Evolutionary conservation across 1,284 basidiomycete genomes (phyloP).

Genomic region (Cerioporus squamosus): DNA sequence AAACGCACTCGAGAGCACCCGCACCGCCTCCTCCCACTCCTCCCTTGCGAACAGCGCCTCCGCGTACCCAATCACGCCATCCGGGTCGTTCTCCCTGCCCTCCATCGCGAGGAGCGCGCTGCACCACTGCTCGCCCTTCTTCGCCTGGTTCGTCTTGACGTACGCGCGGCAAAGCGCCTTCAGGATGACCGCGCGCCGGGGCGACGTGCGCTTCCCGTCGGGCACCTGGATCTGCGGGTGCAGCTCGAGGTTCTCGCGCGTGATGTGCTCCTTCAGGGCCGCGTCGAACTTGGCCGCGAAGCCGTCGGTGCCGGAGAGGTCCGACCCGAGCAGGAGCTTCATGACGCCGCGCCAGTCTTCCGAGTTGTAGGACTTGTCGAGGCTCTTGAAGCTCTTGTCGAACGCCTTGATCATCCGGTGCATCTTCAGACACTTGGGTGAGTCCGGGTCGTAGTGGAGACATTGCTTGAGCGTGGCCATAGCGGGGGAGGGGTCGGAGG

Average conservation of each 20-base stretch:
- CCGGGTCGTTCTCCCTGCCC: conserved; percentile 61
- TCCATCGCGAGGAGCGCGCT: conserved; percentile 62
- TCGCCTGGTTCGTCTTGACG: conserved; percentile 60
- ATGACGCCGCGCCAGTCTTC: conserved; percentile 74
- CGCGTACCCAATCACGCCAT: conserved; percentile 74
- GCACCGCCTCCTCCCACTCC: conserved; percentile 89
- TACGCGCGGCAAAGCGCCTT: conserved; percentile 79
- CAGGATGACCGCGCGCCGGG: conserved; percentile 59
- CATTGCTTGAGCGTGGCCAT: conserved; percentile 86
- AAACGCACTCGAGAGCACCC: conserved; percentile 81
- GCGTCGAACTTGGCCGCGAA: conserved; percentile 72
- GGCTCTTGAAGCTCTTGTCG: conserved; percentile 77
- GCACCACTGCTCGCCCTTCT: conserved; percentile 73
- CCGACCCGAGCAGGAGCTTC: conserved; percentile 59
- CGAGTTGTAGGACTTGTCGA: conserved; percentile 71
- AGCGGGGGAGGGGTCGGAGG: conserved; percentile 43
- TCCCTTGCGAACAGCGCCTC: conserved; percentile 79
- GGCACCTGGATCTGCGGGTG: conserved; percentile 46
- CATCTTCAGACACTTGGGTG: conserved; percentile 78
- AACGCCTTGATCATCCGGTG: conserved; percentile 80
- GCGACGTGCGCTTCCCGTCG: conserved; percentile 46
- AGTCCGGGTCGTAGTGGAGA: conserved; percentile 92
- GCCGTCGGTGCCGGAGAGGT: conserved; percentile 45
- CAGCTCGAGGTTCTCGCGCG: conserved; percentile 47
- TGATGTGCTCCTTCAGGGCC: conserved; percentile 58